Percentiles rank a stretch among this genome's conserved stretches.
phyloP scores from a whole-genome alignment of 2,329 filamentous ascomycete species.

The Colletotrichum graminicola region DNA sequence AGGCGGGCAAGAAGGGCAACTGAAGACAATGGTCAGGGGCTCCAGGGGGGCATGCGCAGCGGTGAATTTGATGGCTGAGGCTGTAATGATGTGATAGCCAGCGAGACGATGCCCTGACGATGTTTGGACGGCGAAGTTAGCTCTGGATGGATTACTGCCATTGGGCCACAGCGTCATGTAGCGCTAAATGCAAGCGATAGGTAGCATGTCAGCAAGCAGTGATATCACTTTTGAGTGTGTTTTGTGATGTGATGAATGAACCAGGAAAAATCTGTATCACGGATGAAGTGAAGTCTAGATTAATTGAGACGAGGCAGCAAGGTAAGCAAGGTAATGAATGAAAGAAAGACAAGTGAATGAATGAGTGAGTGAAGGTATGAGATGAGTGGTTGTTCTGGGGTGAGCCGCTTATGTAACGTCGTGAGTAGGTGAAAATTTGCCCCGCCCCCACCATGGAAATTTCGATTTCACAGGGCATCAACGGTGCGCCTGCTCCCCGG shows the following conservation, averaged over 20 bases:
- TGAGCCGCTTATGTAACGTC: constrained; percentile 42
- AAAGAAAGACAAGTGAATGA: neutral
- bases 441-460: constrained; percentile 44
- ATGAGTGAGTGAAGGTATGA: too few species aligned
- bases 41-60: neutral
- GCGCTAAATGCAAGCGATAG: constrained; percentile 30
- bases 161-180: constrained; percentile 12
- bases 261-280: neutral
- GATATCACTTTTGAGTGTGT: neutral
- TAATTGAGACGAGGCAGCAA: neutral
- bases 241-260: neutral
- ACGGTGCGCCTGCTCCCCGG: constrained; percentile 8
- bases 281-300: too few species aligned
- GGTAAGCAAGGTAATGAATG: neutral
- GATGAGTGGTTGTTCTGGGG: neutral
- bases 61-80: neutral
- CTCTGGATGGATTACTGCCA: constrained; percentile 13
- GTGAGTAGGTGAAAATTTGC: constrained; percentile 39
- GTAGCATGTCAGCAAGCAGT: constrained; percentile 19
- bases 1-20: constrained; percentile 78
- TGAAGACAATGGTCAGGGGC: constrained; percentile 48
- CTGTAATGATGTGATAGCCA: constrained; percentile 11
- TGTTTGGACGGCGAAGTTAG: constrained; percentile 13
- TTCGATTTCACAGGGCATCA: constrained; percentile 39
- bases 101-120: constrained; percentile 9